Evolutionary conservation across 441 rosid species (phyloP).

Genomic region (Populus hybrid): DNA sequence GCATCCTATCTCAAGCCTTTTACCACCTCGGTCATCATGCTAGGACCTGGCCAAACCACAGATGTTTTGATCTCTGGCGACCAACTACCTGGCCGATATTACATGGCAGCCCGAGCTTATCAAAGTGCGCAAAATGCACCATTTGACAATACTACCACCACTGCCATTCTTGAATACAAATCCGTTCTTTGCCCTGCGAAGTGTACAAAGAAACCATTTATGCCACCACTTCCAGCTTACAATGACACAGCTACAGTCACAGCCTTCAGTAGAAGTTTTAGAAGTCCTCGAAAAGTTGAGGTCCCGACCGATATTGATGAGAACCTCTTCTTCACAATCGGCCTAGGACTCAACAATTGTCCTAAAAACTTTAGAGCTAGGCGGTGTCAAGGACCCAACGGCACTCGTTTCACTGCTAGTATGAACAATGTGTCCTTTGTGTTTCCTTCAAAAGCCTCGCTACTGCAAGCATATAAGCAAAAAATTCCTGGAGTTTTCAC

Average conservation of each 20-base stretch:
- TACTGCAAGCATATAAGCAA: slow-evolving; percentile 69
- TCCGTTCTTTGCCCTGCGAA: slow-evolving; percentile 41
- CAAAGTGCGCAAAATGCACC: slow-evolving; percentile 69
- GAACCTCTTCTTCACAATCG: slow-evolving; percentile 59
- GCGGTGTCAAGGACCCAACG: too few relatives aligned
- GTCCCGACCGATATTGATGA: slow-evolving; percentile 76
- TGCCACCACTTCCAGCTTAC: slow-evolving; percentile 61
- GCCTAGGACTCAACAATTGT: slow-evolving; percentile 71
- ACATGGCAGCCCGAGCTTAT: slow-evolving; percentile 73
- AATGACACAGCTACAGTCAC: slow-evolving; percentile 71
- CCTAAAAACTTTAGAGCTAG: slow-evolving; percentile 62
- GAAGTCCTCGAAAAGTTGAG: slow-evolving; percentile 46
- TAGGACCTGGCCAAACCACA: slow-evolving; percentile 93
- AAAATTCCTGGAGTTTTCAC: slow-evolving; percentile 36
- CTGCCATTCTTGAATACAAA: slow-evolving; percentile 81
- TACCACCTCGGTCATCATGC: slow-evolving; percentile 62
- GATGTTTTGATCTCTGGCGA: slow-evolving; percentile 73
- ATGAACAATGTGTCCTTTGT: too few relatives aligned
- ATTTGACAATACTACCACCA: slow-evolving; percentile 80
- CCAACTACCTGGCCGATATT: slow-evolving; percentile 63
- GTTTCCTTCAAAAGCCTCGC: slow-evolving; percentile 60
- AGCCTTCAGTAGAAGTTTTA: slow-evolving; percentile 47
- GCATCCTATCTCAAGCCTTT: slow-evolving; percentile 76
- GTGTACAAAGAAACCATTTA: slow-evolving; percentile 39
- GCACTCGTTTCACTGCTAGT: too few relatives aligned